These are phyloP conservation scores for Zasmidium angulare DNA, from an alignment of 2,329 filamentous ascomycete species.

Conservation along the genomic window DNA sequence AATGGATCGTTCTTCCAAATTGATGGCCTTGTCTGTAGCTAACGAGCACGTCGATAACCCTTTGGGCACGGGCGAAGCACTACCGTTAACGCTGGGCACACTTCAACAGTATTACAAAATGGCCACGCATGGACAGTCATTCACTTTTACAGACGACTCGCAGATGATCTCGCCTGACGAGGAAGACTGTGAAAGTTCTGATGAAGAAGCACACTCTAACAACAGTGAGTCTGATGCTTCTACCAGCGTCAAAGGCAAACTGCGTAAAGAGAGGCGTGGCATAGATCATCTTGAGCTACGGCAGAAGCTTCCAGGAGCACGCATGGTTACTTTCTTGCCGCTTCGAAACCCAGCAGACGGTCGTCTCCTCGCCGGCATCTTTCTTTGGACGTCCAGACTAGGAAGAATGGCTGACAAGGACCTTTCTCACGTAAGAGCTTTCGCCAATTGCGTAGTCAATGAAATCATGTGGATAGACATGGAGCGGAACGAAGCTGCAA, in stretches of 20 bases:
- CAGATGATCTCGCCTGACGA: no score
- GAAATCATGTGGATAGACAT: constrained; percentile 41
- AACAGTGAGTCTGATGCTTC: constrained; percentile 40
- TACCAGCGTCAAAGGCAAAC: constrained; percentile 24
- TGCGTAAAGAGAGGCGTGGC: constrained; percentile 30
- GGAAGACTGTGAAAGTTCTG: no score
- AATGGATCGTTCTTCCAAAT: constrained; percentile 20
- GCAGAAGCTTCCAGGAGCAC: constrained; percentile 34
- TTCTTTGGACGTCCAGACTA: constrained; percentile 47
- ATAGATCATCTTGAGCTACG: constrained; percentile 41
- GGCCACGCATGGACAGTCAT: constrained; percentile 27
- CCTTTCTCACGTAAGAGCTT: constrained; percentile 44
- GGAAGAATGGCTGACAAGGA: constrained; percentile 40
- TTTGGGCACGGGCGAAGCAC: no score
- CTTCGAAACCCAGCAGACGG: constrained; percentile 50
- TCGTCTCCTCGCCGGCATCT: constrained; percentile 45
- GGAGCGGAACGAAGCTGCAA: constrained; percentile 46
- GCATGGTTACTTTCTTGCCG: constrained; percentile 51
- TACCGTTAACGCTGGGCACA: constrained; percentile 25
- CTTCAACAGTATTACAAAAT: constrained; percentile 27
- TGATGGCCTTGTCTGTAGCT: constrained; percentile 25
- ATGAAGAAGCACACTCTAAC: constrained; percentile 27
- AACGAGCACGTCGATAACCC: no score
- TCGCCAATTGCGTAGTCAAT: constrained; percentile 42
- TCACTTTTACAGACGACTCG: constrained; percentile 30